Percentiles rank a stretch among this genome's conserved stretches.
Evolutionary conservation across 2,329 filamentous ascomycete species (phyloP).

Genomic region (Scedosporium dehoogii): DNA sequence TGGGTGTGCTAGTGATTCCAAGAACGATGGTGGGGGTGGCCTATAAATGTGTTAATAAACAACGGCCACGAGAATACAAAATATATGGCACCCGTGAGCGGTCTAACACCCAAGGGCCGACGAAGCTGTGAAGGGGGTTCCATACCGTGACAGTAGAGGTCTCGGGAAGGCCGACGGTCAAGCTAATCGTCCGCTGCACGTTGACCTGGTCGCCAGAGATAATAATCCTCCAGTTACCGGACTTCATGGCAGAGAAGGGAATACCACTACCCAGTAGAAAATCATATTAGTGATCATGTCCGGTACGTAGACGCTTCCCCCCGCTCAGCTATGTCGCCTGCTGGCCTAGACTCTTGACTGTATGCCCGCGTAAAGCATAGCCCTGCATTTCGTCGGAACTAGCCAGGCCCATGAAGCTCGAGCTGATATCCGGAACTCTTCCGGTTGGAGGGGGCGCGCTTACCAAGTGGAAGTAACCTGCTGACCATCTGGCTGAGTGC

Average conservation of each 20-base stretch:
- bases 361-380: neutral
- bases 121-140: neutral
- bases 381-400: too few species aligned
- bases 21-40: constrained; percentile 26
- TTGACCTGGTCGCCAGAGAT: constrained; percentile 24
- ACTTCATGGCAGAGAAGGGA: constrained; percentile 24
- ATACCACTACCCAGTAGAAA: constrained; percentile 18
- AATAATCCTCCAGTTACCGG: constrained; percentile 26
- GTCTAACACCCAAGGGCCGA: neutral
- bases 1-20: constrained; percentile 25
- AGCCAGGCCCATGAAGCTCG: neutral
- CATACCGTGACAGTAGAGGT: constrained; percentile 24
- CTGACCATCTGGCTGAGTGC: constrained; percentile 21
- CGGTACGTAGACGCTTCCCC: neutral
- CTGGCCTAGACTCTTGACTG: neutral
- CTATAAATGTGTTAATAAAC: constrained; percentile 11
- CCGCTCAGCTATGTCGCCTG: neutral
- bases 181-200: constrained; percentile 23
- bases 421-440: neutral
- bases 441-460: constrained; percentile 5
- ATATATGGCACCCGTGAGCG: neutral
- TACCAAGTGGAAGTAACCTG: constrained; percentile 28
- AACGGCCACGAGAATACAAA: neutral
- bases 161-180: constrained; percentile 22
- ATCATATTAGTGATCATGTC: neutral